These are phyloP conservation scores for Cicer chorassanicum DNA, from an alignment of 306 rosid genomes.

Conservation along the genomic window DNA sequence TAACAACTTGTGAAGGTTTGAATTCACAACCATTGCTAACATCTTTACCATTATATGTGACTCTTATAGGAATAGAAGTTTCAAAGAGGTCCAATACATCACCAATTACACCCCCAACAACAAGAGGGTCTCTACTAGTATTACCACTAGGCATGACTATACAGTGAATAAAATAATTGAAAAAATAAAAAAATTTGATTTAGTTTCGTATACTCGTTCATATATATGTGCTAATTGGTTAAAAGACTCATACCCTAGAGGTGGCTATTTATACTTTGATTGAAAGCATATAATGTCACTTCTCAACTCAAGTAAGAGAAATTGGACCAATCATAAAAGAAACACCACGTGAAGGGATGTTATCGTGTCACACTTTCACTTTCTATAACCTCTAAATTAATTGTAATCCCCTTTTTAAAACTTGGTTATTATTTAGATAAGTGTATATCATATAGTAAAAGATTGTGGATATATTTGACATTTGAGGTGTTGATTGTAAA, in stretches of 20 bases:
- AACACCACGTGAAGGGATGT: constrained; percentile 9
- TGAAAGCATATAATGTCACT: constrained; percentile 6
- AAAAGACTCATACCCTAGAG: background rate
- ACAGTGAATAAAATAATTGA: background rate
- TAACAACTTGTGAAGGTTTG: constrained; percentile 49
- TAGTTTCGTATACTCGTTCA: background rate
- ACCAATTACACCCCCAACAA: constrained; percentile 51
- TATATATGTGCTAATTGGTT: background rate
- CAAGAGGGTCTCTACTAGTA: constrained; percentile 44
- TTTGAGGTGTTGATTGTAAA: too few species aligned
- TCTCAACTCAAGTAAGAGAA: background rate
- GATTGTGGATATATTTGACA: too few species aligned
- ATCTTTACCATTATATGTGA: constrained; percentile 34
- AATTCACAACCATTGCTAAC: constrained; percentile 47
- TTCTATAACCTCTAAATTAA: background rate
- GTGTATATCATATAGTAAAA: too few species aligned
- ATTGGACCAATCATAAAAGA: background rate
- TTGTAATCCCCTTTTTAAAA: background rate
- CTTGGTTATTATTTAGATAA: too few species aligned
- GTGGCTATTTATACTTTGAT: background rate
- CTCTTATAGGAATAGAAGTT: constrained; percentile 32
- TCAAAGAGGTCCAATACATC: constrained; percentile 52
- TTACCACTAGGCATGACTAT: background rate
- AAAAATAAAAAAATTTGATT: background rate
- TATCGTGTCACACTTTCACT: background rate